Evolutionary conservation across 495 filamentous ascomycete species (phyloP).

Genomic region (Rusavskia elegans): DNA sequence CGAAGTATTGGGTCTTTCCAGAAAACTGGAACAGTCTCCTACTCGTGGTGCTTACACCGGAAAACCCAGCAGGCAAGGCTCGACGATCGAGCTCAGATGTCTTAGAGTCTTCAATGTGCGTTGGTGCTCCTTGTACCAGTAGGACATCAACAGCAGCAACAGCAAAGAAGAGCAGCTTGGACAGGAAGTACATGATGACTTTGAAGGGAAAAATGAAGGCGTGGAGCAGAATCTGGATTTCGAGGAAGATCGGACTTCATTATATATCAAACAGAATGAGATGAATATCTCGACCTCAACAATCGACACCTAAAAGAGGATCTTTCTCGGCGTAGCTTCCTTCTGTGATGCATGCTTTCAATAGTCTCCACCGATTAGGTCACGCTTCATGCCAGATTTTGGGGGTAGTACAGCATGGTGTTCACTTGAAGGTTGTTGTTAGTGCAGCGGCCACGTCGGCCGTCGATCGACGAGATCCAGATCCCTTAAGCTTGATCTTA

Average conservation of each 20-base stretch:
- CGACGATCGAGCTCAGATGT: neutral
- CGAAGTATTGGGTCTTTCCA: conserved; percentile 13
- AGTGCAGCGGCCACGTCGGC: neutral
- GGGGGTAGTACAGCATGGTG: neutral
- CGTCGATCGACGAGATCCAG: neutral
- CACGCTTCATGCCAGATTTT: neutral
- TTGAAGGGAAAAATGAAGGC: neutral
- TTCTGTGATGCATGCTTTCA: neutral
- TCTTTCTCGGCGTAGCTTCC: neutral
- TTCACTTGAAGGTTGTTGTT: neutral
- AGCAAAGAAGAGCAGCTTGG: neutral
- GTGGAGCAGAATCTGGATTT: too few relatives aligned
- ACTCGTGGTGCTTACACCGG: neutral
- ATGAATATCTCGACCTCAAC: neutral
- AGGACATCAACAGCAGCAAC: neutral
- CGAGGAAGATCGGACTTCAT: neutral
- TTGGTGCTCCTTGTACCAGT: neutral
- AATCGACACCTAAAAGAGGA: neutral
- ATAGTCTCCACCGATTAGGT: neutral
- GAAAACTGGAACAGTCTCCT: conserved; percentile 9
- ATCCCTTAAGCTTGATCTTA: neutral
- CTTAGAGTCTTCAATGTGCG: neutral
- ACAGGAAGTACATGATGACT: neutral
- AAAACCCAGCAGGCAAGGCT: neutral
- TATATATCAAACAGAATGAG: neutral